Conservation (phyloP, 768 basidiomycete genomes). For the Flagelloscypha sp. region DNA sequence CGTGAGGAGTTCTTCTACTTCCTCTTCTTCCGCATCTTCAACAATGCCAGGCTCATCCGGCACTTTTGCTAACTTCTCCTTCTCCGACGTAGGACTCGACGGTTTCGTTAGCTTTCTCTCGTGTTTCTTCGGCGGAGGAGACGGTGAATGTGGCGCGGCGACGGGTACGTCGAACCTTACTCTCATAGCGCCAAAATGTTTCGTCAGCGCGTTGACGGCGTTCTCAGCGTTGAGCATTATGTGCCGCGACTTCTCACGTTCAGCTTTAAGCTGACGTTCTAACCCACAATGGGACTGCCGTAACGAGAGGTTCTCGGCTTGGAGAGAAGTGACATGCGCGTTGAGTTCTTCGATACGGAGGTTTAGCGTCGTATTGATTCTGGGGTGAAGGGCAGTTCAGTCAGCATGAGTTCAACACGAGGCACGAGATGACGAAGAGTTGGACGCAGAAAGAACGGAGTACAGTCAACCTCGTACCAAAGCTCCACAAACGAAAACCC, state of each 20-base stretch:
- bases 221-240: conserved; percentile 66
- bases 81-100: conserved; percentile 29
- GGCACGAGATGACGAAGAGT: no score
- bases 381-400: conserved; percentile 24
- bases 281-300: conserved; percentile 76
- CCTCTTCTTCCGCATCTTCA: conserved; percentile 21
- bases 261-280: conserved; percentile 67
- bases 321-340: conserved; percentile 71
- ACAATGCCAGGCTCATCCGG: conserved; percentile 9
- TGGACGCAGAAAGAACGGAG: no score
- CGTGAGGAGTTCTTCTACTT: conserved; percentile 27
- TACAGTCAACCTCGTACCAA: no score
- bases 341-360: conserved; percentile 80
- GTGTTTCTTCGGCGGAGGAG: conserved; percentile 14
- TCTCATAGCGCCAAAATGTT: conserved; percentile 58
- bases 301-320: conserved; percentile 75
- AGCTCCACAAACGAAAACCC: no score
- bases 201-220: conserved; percentile 60
- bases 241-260: conserved; percentile 67
- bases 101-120: conserved; percentile 30
- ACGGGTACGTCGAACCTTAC: conserved; percentile 45
- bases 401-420: no score
- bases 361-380: conserved; percentile 80
- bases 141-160: conserved; percentile 11
- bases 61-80: conserved; percentile 30